These are phyloP conservation scores for Calocybe gambosa DNA, from an alignment of 1,284 basidiomycete genomes.

Conservation along the genomic window DNA sequence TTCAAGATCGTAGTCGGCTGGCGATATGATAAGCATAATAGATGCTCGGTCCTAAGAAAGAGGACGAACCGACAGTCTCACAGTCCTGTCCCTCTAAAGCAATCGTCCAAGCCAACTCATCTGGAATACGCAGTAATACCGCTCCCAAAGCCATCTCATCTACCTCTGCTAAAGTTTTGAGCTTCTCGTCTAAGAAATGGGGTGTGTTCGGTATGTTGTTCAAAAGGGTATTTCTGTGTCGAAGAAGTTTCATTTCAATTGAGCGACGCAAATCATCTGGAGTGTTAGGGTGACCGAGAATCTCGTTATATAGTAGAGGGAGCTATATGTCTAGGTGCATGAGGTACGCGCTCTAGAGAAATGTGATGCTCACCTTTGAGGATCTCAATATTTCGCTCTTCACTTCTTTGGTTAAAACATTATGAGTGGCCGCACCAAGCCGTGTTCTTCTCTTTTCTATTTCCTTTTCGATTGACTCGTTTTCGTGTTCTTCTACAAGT, in stretches of 20 bases:
- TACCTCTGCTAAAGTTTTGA: constrained; percentile 50
- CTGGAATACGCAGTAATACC: constrained; percentile 67
- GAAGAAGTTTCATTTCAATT: constrained; percentile 68
- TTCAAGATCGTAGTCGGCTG: constrained; percentile 61
- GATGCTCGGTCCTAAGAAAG: not conserved
- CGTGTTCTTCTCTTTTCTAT: constrained; percentile 73
- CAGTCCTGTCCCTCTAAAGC: constrained; percentile 75
- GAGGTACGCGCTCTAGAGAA: not conserved
- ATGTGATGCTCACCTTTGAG: constrained; percentile 53
- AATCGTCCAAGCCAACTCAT: constrained; percentile 76
- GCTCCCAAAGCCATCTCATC: constrained; percentile 66
- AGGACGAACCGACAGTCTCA: constrained; percentile 55
- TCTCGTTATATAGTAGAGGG: constrained; percentile 63
- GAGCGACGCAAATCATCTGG: constrained; percentile 64
- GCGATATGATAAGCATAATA: not conserved
- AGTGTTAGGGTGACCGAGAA: constrained; percentile 72
- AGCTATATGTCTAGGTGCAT: constrained; percentile 37
- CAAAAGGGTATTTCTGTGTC: constrained; percentile 54
- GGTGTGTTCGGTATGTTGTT: constrained; percentile 43
- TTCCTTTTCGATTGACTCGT: constrained; percentile 50
- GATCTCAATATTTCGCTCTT: constrained; percentile 52
- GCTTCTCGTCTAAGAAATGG: constrained; percentile 42
- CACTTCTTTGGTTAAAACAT: constrained; percentile 64
- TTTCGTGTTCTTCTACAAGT: constrained; percentile 58
- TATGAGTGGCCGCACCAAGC: constrained; percentile 62